Evolutionary conservation across 495 filamentous ascomycete genomes (phyloP).

Genomic region (Acidiella bohemica): DNA sequence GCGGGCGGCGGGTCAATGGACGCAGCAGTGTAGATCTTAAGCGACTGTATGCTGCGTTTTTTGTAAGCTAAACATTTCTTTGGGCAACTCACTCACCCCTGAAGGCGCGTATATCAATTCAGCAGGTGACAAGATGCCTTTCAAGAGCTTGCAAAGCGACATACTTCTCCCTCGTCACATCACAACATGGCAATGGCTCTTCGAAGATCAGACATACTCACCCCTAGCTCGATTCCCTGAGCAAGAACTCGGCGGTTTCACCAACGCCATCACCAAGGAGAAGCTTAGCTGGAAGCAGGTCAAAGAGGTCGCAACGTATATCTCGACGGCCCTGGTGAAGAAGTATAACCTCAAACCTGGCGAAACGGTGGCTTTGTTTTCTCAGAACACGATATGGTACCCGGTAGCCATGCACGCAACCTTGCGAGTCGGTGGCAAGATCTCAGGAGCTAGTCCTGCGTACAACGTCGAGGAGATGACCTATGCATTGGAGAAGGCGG

Average conservation of each 20-base stretch:
- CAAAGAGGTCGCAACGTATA: slow-evolving; percentile 36
- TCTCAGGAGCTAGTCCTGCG: slow-evolving; percentile 44
- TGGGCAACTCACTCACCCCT: too few relatives aligned
- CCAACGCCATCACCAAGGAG: slow-evolving; percentile 42
- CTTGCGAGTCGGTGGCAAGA: slow-evolving; percentile 36
- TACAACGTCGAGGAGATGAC: slow-evolving; percentile 52
- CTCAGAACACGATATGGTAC: slow-evolving; percentile 45
- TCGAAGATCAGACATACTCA: slow-evolving; percentile 37
- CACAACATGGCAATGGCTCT: slow-evolving; percentile 48
- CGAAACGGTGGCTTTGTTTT: slow-evolving; percentile 42
- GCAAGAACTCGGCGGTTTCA: slow-evolving; percentile 37
- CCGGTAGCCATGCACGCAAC: slow-evolving; percentile 45
- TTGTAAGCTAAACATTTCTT: too few relatives aligned
- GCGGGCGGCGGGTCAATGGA: too few relatives aligned
- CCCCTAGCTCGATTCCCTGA: slow-evolving; percentile 28
- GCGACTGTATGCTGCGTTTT: too few relatives aligned
- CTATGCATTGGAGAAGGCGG: slow-evolving; percentile 41
- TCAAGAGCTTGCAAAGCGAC: slow-evolving; percentile 31
- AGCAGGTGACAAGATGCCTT: slow-evolving; percentile 25
- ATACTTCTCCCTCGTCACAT: slow-evolving; percentile 36
- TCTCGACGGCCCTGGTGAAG: slow-evolving; percentile 44
- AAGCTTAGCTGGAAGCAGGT: slow-evolving; percentile 41
- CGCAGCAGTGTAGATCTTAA: too few relatives aligned
- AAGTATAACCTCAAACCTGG: slow-evolving; percentile 36
- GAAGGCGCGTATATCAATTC: too few relatives aligned